Conservation (phyloP, 2,329 filamentous ascomycete species). For the Acephala macrosclerotiorum region DNA sequence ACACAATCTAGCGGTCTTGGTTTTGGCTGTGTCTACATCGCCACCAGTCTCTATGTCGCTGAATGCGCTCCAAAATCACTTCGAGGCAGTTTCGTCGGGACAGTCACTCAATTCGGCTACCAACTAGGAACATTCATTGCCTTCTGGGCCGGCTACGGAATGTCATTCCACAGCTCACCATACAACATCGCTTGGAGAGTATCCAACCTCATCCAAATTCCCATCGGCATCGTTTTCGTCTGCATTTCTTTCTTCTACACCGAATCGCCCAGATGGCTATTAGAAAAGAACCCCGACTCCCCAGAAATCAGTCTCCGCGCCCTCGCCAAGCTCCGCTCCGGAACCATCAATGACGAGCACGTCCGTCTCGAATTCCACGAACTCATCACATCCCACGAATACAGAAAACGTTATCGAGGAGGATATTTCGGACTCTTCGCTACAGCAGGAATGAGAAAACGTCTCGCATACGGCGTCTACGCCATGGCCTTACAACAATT, state of each 20-base stretch:
- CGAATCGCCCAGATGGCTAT: constrained; percentile 73
- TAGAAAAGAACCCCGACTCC: constrained; percentile 63
- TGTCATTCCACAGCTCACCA: constrained; percentile 50
- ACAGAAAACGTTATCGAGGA: constrained; percentile 64
- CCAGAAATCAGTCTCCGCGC: constrained; percentile 65
- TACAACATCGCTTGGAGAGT: constrained; percentile 53
- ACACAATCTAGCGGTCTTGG: constrained; percentile 46
- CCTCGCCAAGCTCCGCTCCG: constrained; percentile 66
- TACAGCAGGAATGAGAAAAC: constrained; percentile 72
- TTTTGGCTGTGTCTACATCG: constrained; percentile 52
- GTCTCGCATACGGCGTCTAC: constrained; percentile 68
- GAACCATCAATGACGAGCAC: constrained; percentile 70
- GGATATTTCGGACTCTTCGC: constrained; percentile 72
- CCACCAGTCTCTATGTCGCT: constrained; percentile 51
- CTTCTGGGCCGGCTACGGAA: constrained; percentile 53
- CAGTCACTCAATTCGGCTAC: constrained; percentile 51
- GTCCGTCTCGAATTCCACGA: constrained; percentile 71
- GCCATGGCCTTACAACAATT: constrained; percentile 77
- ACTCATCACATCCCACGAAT: constrained; percentile 75
- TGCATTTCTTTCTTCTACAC: constrained; percentile 68
- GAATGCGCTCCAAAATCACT: constrained; percentile 50
- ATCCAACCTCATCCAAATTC: constrained; percentile 51
- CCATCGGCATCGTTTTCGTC: constrained; percentile 54
- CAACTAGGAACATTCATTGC: constrained; percentile 53
- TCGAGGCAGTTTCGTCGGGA: constrained; percentile 50